phyloP scores from a whole-genome alignment of 164 flowering plant genomes.

The Annona cherimola region DNA sequence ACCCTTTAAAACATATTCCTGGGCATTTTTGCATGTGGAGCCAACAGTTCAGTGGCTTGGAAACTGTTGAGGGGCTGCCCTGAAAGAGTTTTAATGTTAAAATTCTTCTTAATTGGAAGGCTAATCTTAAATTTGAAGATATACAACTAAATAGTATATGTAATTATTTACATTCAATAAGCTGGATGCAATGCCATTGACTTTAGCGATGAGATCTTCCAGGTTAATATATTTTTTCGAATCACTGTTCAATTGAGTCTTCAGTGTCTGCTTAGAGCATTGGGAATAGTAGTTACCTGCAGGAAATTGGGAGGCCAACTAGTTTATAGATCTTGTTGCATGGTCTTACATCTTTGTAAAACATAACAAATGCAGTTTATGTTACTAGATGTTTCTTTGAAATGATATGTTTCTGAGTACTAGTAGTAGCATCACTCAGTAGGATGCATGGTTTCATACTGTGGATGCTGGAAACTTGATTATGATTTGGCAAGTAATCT shows the following conservation, averaged over 20 bases:
- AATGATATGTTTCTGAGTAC: background rate
- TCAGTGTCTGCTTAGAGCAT: too few relatives aligned
- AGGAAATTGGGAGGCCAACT: too few relatives aligned
- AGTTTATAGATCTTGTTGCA: too few relatives aligned
- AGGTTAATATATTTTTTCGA: background rate
- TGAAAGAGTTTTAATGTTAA: background rate
- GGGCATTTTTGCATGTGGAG: background rate
- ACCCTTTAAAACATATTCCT: background rate
- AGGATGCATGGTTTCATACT: background rate
- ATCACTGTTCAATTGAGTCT: too few relatives aligned
- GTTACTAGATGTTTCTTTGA: background rate
- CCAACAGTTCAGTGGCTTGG: background rate
- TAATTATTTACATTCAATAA: background rate
- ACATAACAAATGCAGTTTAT: too few relatives aligned
- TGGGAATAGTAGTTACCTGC: too few relatives aligned
- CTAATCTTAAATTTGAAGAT: background rate
- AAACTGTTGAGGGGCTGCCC: background rate
- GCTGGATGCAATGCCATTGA: background rate
- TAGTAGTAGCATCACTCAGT: background rate
- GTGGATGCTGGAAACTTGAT: background rate
- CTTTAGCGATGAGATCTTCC: background rate
- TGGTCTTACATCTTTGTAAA: too few relatives aligned
- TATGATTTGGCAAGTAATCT: background rate
- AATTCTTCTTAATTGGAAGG: background rate
- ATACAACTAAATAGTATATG: too few relatives aligned